Percentiles rank a stretch among this genome's conserved stretches.
Evolutionary conservation across 2,329 filamentous ascomycete genomes (phyloP).

Genomic region (Ophiocordyceps unilateralis): DNA sequence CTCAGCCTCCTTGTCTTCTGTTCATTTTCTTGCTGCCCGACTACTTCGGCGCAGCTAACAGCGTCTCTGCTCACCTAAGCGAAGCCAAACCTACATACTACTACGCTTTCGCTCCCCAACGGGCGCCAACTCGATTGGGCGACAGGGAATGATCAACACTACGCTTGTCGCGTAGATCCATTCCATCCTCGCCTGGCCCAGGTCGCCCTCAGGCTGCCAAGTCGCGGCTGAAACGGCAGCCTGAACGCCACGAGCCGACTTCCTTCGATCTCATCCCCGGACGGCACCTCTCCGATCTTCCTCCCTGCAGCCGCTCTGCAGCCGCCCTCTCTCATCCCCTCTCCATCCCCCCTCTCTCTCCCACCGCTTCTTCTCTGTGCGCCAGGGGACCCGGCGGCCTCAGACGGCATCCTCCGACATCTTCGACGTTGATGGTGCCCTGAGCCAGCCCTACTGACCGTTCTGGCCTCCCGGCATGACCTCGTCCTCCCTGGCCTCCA

Average conservation of each 20-base stretch:
- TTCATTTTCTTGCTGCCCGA: neutral
- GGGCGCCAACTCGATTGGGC: constrained; percentile 1
- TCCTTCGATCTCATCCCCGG: neutral
- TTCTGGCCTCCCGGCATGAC: constrained; percentile 17
- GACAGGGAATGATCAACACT: constrained; percentile 3
- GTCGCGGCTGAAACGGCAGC: neutral
- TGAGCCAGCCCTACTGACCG: neutral
- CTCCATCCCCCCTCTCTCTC: neutral
- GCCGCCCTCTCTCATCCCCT: neutral
- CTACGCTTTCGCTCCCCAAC: neutral
- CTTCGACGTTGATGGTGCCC: neutral
- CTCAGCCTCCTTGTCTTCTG: neutral
- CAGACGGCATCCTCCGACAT: neutral
- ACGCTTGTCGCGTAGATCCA: constrained; percentile 1
- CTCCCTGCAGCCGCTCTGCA: neutral
- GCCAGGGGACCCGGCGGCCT: no score
- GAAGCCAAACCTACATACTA: neutral
- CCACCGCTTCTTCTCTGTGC: no score
- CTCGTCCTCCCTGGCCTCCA: constrained; percentile 21
- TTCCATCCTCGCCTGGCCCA: constrained; percentile 3
- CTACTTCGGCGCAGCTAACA: neutral
- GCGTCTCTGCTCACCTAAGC: neutral
- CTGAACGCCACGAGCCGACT: neutral
- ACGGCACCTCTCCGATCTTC: neutral
- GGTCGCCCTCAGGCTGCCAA: neutral